Conservation (phyloP, 345 rosid species). For the Melaleuca alternifolia region DNA sequence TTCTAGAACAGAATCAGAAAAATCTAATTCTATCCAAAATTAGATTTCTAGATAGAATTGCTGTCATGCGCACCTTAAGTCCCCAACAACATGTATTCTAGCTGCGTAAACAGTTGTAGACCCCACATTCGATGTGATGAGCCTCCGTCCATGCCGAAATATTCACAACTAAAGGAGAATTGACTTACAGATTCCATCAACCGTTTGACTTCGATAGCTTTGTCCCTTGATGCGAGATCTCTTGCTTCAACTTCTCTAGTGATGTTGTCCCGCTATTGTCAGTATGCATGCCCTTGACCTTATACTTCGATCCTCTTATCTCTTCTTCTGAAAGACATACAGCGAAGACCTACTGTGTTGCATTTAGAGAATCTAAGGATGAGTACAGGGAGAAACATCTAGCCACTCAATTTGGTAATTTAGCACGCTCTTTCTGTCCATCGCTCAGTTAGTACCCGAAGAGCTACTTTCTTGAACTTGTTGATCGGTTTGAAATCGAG, state of each 20-base stretch:
- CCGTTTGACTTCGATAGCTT: conserved; percentile 54
- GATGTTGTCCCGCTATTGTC: conserved; percentile 86
- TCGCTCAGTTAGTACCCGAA: conserved; percentile 22
- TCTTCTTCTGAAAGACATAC: conserved; percentile 93
- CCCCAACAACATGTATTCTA: no score
- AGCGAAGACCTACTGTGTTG: conserved; percentile 53
- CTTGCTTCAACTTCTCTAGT: conserved; percentile 81
- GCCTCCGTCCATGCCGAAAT: neutral
- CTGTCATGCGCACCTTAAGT: no score
- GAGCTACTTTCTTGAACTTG: conserved; percentile 53
- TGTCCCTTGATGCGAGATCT: conserved; percentile 85
- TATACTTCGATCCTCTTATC: conserved; percentile 83
- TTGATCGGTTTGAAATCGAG: conserved; percentile 57
- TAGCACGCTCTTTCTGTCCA: neutral
- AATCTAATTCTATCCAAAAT: no score
- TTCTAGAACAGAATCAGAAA: no score
- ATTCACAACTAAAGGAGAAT: neutral
- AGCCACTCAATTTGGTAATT: neutral
- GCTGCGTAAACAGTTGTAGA: neutral
- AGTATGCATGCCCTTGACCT: conserved; percentile 76
- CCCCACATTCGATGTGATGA: neutral
- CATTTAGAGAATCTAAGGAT: neutral
- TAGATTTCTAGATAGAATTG: no score
- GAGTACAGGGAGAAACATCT: neutral
- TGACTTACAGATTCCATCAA: conserved; percentile 88